Conservation (phyloP, 345 rosid species). For the Lepidium didymum region DNA sequence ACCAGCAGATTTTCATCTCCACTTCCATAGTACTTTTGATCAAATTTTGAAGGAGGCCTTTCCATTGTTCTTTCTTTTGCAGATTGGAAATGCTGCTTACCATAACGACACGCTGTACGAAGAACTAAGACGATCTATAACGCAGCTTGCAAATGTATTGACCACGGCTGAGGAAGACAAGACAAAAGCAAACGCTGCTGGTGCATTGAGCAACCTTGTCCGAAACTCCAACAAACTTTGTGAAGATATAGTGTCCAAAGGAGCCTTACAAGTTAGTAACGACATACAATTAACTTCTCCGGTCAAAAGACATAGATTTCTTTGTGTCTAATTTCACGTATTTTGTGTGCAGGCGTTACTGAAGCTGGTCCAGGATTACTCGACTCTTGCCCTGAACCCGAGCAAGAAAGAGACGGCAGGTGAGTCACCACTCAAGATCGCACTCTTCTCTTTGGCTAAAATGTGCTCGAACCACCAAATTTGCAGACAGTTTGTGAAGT, state of each 20-base stretch:
- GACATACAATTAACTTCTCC: background rate
- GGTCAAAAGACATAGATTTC: background rate
- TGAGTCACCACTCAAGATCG: conserved; percentile 88
- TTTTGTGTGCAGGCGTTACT: conserved; percentile 57
- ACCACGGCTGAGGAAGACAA: conserved; percentile 85
- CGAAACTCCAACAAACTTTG: conserved; percentile 88
- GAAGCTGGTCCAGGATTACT: conserved; percentile 68
- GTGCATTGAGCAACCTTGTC: conserved; percentile 93
- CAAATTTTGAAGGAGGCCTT: background rate
- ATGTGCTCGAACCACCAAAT: conserved; percentile 71
- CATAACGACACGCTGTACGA: conserved; percentile 78
- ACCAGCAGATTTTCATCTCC: background rate
- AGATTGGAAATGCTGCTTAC: conserved; percentile 98
- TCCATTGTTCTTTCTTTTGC: background rate
- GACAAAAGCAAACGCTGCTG: conserved; percentile 97
- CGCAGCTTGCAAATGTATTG: conserved; percentile 66
- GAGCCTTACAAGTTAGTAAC: conserved; percentile 81
- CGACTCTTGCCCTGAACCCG: conserved; percentile 62
- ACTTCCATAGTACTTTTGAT: background rate
- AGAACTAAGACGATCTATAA: conserved; percentile 78
- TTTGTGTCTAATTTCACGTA: background rate
- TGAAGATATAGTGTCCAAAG: conserved; percentile 81
- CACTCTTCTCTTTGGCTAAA: conserved; percentile 87
- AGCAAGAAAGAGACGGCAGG: conserved; percentile 56
- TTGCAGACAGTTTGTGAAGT: conserved; percentile 62